Conservation (phyloP, 306 rosid genomes). For the Begonia loranthoides region DNA sequence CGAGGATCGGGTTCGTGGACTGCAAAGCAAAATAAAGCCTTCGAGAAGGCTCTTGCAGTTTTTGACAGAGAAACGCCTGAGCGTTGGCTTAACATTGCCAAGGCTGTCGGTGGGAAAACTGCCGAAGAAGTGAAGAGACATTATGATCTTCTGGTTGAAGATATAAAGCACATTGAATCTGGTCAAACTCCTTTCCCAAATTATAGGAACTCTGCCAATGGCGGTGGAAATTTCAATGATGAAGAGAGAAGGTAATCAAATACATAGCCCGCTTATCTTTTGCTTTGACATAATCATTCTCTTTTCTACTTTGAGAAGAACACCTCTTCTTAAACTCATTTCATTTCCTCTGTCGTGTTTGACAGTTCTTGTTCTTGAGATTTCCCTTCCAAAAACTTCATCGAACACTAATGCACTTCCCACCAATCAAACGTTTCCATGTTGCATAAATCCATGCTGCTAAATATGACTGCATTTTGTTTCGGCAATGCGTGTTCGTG, state of each 20-base stretch:
- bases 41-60: slow-evolving; percentile 80
- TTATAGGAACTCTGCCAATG: slow-evolving; percentile 30
- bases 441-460: too few species aligned
- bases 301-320: neutral
- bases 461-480: too few species aligned
- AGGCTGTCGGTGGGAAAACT: slow-evolving; percentile 78
- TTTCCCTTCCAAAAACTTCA: too few species aligned
- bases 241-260: slow-evolving; percentile 44
- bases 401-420: too few species aligned
- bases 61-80: slow-evolving; percentile 88
- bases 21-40: slow-evolving; percentile 79
- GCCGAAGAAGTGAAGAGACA: slow-evolving; percentile 74
- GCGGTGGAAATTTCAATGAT: slow-evolving; percentile 9
- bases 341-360: too few species aligned
- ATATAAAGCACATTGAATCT: slow-evolving; percentile 66
- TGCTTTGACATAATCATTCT: neutral
- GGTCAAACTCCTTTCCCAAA: slow-evolving; percentile 74
- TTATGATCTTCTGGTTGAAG: slow-evolving; percentile 63
- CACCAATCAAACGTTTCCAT: too few species aligned
- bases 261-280: neutral
- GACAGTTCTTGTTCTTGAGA: too few species aligned
- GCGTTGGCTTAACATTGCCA: slow-evolving; percentile 85
- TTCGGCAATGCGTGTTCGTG: too few species aligned
- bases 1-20: slow-evolving; percentile 56
- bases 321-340: too few species aligned